Conservation (phyloP, 2,329 filamentous ascomycete genomes). For the Elsinoe ampelina region DNA sequence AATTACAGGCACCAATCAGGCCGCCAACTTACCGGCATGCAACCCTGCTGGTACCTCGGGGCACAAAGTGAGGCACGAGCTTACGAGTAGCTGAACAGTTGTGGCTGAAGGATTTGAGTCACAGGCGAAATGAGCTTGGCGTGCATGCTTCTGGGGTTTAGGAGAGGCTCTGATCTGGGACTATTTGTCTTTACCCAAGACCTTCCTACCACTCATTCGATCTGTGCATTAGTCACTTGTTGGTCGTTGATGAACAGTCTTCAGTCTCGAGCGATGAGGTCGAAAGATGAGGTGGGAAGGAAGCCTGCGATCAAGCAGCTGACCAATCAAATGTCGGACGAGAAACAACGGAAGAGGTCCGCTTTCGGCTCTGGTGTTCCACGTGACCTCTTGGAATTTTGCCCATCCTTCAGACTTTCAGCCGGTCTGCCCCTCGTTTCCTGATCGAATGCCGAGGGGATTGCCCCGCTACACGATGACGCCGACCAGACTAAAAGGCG, state of each 20-base stretch:
- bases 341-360: background rate
- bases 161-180: too few species aligned
- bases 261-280: too few species aligned
- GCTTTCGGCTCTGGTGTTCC: background rate
- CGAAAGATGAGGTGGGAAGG: too few species aligned
- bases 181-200: too few species aligned
- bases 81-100: background rate
- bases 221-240: too few species aligned
- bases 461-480: slow-evolving; percentile 7
- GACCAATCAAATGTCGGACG: background rate
- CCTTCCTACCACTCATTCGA: too few species aligned
- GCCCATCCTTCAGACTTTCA: background rate
- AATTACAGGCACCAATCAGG: background rate
- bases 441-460: slow-evolving; percentile 1
- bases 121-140: background rate
- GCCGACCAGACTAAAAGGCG: slow-evolving; percentile 2
- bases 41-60: too few species aligned
- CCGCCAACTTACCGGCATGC: too few species aligned
- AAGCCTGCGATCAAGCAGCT: too few species aligned
- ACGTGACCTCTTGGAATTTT: background rate
- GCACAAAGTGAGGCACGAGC: background rate
- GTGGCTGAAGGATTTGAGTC: slow-evolving; percentile 11
- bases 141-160: too few species aligned
- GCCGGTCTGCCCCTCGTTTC: slow-evolving; percentile 3
- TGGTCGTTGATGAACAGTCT: too few species aligned